Conservation (phyloP, 208 protist species). For the Trypanosoma scelopori region DNA sequence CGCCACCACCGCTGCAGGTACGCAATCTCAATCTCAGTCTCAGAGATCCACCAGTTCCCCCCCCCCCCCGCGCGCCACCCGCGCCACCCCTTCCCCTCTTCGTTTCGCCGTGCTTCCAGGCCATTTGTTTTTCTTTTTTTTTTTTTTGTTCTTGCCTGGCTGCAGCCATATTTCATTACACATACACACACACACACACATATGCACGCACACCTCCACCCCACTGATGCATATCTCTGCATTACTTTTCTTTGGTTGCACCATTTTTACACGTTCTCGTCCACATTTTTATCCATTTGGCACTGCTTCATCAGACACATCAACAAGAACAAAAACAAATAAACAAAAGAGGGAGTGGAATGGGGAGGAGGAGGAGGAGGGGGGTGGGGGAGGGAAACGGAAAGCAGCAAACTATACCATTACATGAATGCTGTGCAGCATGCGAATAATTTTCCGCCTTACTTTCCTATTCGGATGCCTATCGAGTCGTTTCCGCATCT, state of each 20-base stretch:
- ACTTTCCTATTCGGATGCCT: constrained; percentile 24
- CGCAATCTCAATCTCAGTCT: background rate
- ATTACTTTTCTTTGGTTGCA: no score
- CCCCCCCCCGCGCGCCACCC: no score
- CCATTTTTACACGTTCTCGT: no score
- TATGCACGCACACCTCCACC: no score
- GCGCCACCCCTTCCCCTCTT: background rate
- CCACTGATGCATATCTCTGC: no score
- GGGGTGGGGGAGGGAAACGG: no score
- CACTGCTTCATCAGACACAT: background rate
- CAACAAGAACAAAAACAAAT: no score
- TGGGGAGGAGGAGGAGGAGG: no score
- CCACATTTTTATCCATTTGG: background rate
- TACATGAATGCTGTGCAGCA: constrained; percentile 10
- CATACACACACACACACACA: background rate
- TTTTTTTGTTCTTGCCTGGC: background rate
- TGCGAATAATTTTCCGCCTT: constrained; percentile 1
- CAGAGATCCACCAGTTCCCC: no score
- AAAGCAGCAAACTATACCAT: background rate
- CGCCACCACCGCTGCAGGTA: no score
- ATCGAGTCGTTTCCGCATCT: constrained; percentile 19
- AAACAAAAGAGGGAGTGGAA: no score
- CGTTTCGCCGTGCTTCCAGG: background rate
- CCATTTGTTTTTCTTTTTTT: background rate
- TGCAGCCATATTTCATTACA: background rate